These are phyloP conservation scores for Elongisporangium undulatum DNA, from an alignment of 352 stramenopile genomes.

Conservation along the genomic window DNA sequence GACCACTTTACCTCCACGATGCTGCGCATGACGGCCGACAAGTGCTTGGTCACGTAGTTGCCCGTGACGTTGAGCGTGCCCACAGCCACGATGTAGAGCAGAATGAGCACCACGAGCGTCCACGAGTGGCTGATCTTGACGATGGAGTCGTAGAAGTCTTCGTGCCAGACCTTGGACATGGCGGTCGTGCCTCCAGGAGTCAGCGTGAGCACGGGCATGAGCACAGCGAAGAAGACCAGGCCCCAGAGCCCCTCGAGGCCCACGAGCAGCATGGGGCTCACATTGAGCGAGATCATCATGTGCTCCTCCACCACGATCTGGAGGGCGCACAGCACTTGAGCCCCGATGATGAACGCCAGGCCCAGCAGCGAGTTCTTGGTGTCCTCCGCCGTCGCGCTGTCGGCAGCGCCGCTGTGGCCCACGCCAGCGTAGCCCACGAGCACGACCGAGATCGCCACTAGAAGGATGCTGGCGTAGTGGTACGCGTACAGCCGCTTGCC, in stretches of 20 bases:
- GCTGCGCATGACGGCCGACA: conserved; percentile 78
- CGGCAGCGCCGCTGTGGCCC: conserved; percentile 14
- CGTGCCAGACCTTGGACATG: conserved; percentile 74
- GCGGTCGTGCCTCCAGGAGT: conserved; percentile 39
- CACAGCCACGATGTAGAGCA: conserved; percentile 64
- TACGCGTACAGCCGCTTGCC: conserved; percentile 77
- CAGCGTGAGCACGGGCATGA: conserved; percentile 64
- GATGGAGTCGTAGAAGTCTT: conserved; percentile 78
- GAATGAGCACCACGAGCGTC: conserved; percentile 47
- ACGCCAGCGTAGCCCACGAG: conserved; percentile 71
- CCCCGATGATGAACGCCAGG: conserved; percentile 67
- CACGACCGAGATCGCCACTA: conserved; percentile 66
- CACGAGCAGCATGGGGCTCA: conserved; percentile 85
- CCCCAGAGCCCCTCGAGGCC: conserved; percentile 87
- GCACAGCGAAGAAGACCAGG: conserved; percentile 70
- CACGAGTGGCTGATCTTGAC: conserved; percentile 70
- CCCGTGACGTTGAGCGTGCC: conserved; percentile 78
- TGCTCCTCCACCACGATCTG: conserved; percentile 91
- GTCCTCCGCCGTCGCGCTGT: conserved; percentile 10
- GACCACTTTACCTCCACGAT: conserved; percentile 60
- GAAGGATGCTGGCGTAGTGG: conserved; percentile 81
- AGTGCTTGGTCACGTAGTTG: conserved; percentile 86
- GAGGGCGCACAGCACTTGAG: conserved; percentile 79
- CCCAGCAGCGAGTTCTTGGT: conserved; percentile 61
- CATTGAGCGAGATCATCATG: conserved; percentile 77